Percentiles rank a stretch among this genome's conserved stretches.
These are phyloP conservation scores for Termitomyces sp. DNA, from an alignment of 768 basidiomycete species.

Conservation along the genomic window DNA sequence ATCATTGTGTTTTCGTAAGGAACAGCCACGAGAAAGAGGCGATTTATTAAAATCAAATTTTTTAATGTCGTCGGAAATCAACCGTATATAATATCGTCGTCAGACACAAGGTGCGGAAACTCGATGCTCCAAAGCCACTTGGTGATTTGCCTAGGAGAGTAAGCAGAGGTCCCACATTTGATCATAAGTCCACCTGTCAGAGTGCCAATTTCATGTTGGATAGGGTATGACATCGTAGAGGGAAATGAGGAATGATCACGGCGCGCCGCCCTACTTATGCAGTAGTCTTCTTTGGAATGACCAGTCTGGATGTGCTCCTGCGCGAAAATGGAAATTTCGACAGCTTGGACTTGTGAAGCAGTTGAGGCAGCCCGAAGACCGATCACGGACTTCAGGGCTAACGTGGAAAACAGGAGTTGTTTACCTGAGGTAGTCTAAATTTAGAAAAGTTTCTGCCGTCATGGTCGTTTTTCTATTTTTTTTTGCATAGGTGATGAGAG, in stretches of 20 bases:
- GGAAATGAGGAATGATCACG: not conserved
- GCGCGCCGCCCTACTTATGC: too few relatives aligned
- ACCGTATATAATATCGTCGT: constrained; percentile 9
- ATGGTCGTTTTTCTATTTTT: too few relatives aligned
- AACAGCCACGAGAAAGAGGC: constrained; percentile 9
- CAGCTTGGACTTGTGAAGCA: too few relatives aligned
- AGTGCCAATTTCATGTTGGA: not conserved
- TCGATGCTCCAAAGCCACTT: constrained; percentile 7
- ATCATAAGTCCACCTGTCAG: not conserved
- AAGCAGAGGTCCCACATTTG: constrained; percentile 1
- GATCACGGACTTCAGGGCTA: too few relatives aligned
- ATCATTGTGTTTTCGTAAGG: constrained; percentile 13
- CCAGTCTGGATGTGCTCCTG: too few relatives aligned
- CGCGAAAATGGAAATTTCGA: too few relatives aligned
- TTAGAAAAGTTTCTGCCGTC: too few relatives aligned
- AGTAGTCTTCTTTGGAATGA: too few relatives aligned
- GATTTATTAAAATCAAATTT: constrained; percentile 8
- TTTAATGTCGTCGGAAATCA: constrained; percentile 12
- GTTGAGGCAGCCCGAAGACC: too few relatives aligned
- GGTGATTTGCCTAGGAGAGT: not conserved
- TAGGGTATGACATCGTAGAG: not conserved
- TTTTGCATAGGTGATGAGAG: too few relatives aligned
- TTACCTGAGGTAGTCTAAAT: too few relatives aligned
- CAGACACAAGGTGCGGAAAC: constrained; percentile 5
- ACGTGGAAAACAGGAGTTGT: too few relatives aligned